Evolutionary conservation across 2,329 filamentous ascomycete species (phyloP), one percentile per base, ranked within the genome.

Genomic region (Ceratocystis alfenasii): DNA sequence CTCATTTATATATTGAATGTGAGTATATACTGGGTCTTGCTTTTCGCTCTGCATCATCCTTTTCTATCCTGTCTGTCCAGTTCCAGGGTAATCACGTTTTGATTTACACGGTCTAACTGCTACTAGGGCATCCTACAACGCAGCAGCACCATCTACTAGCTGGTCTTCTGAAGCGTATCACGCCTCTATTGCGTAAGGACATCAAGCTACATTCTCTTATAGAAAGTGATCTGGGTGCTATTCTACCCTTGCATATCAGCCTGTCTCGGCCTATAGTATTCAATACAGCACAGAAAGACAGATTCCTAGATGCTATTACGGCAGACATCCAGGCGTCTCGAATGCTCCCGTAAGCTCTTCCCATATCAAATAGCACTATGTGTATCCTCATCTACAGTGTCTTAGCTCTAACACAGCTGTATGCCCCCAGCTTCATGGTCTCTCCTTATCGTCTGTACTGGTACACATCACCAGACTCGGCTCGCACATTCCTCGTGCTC

Each of bases 1-100:
- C 87, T 44, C 93, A 97, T 75, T 74, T 97, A 59, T 97, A 95
- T 74, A 79, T 96, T 66, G 93, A 97, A 78, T 99, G 94, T 95
- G 80, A 76, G 85, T 78, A 25, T 20, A 30, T 8, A 10, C n/a
- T 61, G 36, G 55, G 7, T 46, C 20, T 60, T 46, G 15, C 65
- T 28, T 15, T 22, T 20, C 20, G 45, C 46, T 22, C 46, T 61
- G 45, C 65, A 44, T 48, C 48, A 33, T 57, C n/a, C 59, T 36
- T 48, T 15, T 20, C 50, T 22, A 1, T 44, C 46, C 28, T 53
- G 33, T 45, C 10, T 53, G 22, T 36, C 41, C 57, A 30, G 25
- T n/a, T 59, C n/a, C 17, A 17, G 3, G 15, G 28, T n/a, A 6
- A 28, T 17, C 33, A 33, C 33, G 10, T 30, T 59, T 30, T 7